Percentiles rank a stretch among this genome's conserved stretches.
Conservation (phyloP, 192 early-diverging fungal species). For the Coemansia sp. region DNA sequence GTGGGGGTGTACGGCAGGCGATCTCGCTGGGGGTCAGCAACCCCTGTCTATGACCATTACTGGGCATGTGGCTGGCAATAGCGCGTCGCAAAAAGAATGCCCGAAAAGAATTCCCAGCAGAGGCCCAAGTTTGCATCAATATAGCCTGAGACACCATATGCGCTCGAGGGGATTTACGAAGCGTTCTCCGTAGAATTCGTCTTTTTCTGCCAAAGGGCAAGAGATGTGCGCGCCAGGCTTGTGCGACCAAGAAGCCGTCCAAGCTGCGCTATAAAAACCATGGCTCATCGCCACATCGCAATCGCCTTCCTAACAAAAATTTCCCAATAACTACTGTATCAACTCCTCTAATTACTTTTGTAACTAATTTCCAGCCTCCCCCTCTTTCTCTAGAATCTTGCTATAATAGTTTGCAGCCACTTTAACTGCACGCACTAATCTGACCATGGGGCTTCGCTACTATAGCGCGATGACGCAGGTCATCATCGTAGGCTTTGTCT, state of each 20-base stretch:
- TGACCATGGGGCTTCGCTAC: slow-evolving; percentile 35
- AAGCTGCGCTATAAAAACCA: background rate
- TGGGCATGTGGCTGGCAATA: background rate
- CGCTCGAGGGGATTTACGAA: background rate
- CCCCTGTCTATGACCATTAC: background rate
- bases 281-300: background rate
- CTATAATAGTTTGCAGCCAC: slow-evolving; percentile 4
- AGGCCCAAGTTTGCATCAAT: background rate
- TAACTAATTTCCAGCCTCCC: background rate
- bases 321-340: background rate
- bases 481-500: slow-evolving; percentile 67
- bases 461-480: slow-evolving; percentile 68
- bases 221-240: background rate
- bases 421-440: background rate
- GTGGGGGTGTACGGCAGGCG: background rate
- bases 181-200: background rate
- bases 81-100: background rate
- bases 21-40: background rate
- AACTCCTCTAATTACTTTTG: background rate
- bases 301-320: background rate
- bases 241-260: background rate
- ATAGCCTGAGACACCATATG: background rate
- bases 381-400: background rate
- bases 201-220: background rate
- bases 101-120: background rate